Evolutionary conservation across 2,329 filamentous ascomycete genomes (phyloP).

Genomic region (Diatrype stigma): DNA sequence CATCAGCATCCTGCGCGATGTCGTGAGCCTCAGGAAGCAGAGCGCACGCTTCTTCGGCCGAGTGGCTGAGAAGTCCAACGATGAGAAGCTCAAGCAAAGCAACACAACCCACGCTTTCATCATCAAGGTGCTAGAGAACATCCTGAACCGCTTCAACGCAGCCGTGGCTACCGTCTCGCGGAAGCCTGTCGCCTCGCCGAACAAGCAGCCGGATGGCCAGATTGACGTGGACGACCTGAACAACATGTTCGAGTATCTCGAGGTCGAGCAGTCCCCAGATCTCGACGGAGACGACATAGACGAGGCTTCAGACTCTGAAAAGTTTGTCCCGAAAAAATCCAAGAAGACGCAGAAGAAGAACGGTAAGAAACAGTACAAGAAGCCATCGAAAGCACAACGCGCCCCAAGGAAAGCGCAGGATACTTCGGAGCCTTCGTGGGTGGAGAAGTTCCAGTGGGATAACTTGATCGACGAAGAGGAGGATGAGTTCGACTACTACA

Average conservation of each 20-base stretch:
- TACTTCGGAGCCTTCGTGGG: slow-evolving; percentile 9
- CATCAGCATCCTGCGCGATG: slow-evolving; percentile 22
- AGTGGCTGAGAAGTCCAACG: slow-evolving; percentile 9
- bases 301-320: slow-evolving; percentile 4
- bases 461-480: slow-evolving; percentile 13
- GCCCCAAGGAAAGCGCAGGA: slow-evolving; percentile 1
- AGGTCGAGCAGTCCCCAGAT: slow-evolving; percentile 15
- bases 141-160: slow-evolving; percentile 19
- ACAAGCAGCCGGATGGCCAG: slow-evolving; percentile 1
- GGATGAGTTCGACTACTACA: slow-evolving; percentile 26
- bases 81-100: slow-evolving; percentile 16
- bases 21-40: slow-evolving; percentile 24
- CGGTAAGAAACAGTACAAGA: slow-evolving; percentile 6
- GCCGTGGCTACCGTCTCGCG: slow-evolving; percentile 10
- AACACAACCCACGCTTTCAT: slow-evolving; percentile 22
- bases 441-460: slow-evolving; percentile 18
- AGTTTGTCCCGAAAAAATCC: background rate
- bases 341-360: slow-evolving; percentile 6
- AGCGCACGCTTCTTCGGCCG: slow-evolving; percentile 20
- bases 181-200: background rate
- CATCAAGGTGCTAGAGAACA: slow-evolving; percentile 22
- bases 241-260: slow-evolving; percentile 24
- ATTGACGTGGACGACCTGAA: slow-evolving; percentile 15
- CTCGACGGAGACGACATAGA: slow-evolving; percentile 9
- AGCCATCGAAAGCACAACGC: slow-evolving; percentile 3